Percentiles rank a stretch among this genome's conserved stretches.
phyloP scores from a whole-genome alignment of 495 filamentous ascomycete species.

The Aspergillus olivimuriae region DNA sequence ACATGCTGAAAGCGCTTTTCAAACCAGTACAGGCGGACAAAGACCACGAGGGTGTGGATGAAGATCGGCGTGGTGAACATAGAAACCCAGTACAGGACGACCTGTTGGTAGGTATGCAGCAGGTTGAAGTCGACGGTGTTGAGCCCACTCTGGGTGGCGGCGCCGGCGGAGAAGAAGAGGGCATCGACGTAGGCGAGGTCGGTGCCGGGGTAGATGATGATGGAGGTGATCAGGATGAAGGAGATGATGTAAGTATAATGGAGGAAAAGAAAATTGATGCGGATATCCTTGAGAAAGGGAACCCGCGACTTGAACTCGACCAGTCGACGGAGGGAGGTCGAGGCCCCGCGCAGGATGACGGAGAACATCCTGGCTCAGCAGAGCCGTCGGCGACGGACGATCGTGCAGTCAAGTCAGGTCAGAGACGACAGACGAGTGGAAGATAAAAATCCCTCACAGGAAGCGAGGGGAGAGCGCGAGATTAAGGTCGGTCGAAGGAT shows the following conservation, averaged over 20 bases:
- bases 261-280: constrained; percentile 77
- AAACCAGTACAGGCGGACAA: constrained; percentile 93
- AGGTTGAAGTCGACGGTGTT: constrained; percentile 79
- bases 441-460: neutral
- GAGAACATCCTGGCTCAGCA: constrained; percentile 32
- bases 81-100: constrained; percentile 62
- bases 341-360: constrained; percentile 15
- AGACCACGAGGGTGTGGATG: constrained; percentile 82
- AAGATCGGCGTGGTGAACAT: constrained; percentile 84
- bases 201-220: constrained; percentile 63
- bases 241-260: constrained; percentile 82
- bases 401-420: neutral
- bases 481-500: no score
- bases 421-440: neutral
- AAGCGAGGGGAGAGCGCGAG: neutral
- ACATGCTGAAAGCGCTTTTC: constrained; percentile 86
- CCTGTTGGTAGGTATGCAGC: constrained; percentile 70
- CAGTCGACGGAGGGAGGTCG: constrained; percentile 1
- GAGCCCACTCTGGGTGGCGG: constrained; percentile 84
- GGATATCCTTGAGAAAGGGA: constrained; percentile 40
- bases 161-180: constrained; percentile 73
- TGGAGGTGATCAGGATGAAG: constrained; percentile 61
- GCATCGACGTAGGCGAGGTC: constrained; percentile 78
- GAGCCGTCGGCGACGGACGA: neutral
- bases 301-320: constrained; percentile 20